Evolutionary conservation across 2,329 filamentous ascomycete genomes (phyloP), one percentile per base, ranked within the genome.

Genomic region (Knufia fluminis): DNA sequence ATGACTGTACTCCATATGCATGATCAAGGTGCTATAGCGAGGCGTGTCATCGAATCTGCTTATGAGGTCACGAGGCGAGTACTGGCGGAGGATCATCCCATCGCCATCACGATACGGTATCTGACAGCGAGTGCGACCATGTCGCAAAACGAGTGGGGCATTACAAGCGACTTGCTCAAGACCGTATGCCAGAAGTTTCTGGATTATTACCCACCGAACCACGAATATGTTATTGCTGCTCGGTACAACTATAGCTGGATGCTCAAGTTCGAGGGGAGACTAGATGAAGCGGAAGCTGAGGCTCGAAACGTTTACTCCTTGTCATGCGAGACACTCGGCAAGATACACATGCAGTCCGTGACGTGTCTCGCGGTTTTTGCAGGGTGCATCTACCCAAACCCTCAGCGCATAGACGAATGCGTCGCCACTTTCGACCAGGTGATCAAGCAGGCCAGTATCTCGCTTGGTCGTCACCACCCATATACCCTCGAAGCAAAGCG

Each of bases 1-100:
- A 45, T 59, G 35, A 52, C 50, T 26, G 55, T 58, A 20, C 52
- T 59, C 9, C 53, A 58, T 39, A 52, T 56, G 49, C 57, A 59
- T 42, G 48, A 58, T 45, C 52, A 57, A 46, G 54, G 51, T n/a
- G 48, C 51, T 6, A 54, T 58, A 19, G 53, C 55, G 20, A 47
- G 44, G 36, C 33, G 22, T 16, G 57, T 59, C 33, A 54, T 59
- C 42, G 38, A 38, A n/a, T 49, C 48, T 7, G 55, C 56, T 2
- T 33, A 55, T 17, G 31, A 46, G 12, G 53, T 58, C n/a, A 50
- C 52, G 6, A 33, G 40, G 16, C 46, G 49, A 16, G 28, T 53
- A 6, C 42, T 59, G 7, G 56, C 55, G 1, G 44, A 41, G 7
- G 43, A 53, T 17, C 49, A 58, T 43, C 56, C 57, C 4, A 50